Evolutionary conservation across 2,329 filamentous ascomycete genomes (phyloP).

Genomic region (Pestalotiopsis sp.): DNA sequence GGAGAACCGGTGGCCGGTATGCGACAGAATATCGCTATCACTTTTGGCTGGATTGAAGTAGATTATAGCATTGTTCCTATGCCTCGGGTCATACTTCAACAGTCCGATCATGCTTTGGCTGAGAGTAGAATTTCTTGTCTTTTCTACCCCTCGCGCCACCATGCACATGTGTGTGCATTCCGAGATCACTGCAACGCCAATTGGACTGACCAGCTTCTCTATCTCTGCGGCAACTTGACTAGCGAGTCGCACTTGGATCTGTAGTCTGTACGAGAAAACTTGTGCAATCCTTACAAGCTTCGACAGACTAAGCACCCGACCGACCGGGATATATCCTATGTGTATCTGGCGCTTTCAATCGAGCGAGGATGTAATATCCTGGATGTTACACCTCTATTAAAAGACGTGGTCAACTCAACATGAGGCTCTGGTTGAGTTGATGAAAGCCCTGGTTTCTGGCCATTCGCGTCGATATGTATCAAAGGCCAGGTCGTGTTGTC

Average conservation of each 20-base stretch:
- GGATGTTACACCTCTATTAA: too few species aligned
- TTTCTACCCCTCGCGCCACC: slow-evolving; percentile 93
- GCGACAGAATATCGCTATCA: not conserved
- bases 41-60: slow-evolving; percentile 46
- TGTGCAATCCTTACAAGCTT: slow-evolving; percentile 91
- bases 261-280: slow-evolving; percentile 86
- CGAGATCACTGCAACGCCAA: slow-evolving; percentile 92
- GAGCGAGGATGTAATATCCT: too few species aligned
- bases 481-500: too few species aligned
- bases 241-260: slow-evolving; percentile 90
- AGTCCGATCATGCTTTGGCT: slow-evolving; percentile 95
- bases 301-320: slow-evolving; percentile 82
- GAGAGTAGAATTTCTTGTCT: slow-evolving; percentile 78
- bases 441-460: too few species aligned
- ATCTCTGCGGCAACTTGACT: slow-evolving; percentile 93
- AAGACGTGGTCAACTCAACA: too few species aligned
- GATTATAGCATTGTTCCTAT: slow-evolving; percentile 87
- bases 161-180: slow-evolving; percentile 93
- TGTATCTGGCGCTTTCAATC: slow-evolving; percentile 71
- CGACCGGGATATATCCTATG: slow-evolving; percentile 89
- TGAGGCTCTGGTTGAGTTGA: too few species aligned
- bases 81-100: slow-evolving; percentile 84
- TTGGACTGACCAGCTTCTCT: slow-evolving; percentile 82
- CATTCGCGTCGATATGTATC: too few species aligned
- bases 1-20: too few species aligned